These are phyloP conservation scores for Neopestalotiopsis sp. DNA, from an alignment of 2,329 filamentous ascomycete species.

Conservation along the genomic window DNA sequence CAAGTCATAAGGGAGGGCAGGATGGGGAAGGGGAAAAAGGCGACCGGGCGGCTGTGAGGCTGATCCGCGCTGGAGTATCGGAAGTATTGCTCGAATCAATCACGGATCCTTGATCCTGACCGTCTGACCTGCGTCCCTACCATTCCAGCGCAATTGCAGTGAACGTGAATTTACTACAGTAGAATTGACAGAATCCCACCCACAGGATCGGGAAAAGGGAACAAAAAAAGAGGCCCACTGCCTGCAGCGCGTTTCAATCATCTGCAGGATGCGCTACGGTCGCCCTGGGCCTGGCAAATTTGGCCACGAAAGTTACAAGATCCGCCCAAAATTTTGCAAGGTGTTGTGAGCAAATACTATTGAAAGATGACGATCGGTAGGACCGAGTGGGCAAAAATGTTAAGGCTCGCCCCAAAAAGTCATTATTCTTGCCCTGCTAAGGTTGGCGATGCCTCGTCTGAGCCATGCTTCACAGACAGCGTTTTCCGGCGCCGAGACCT, in stretches of 20 bases:
- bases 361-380: not conserved
- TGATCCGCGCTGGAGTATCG: slow-evolving; percentile 13
- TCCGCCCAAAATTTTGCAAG: not conserved
- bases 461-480: slow-evolving; percentile 1
- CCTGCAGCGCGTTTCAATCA: not conserved
- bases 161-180: not conserved
- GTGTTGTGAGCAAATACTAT: not conserved
- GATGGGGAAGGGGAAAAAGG: not conserved
- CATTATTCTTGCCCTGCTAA: not conserved
- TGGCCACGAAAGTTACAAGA: not conserved
- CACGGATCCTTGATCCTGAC: slow-evolving; percentile 13
- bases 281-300: not conserved
- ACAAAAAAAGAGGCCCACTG: not conserved
- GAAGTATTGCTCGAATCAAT: slow-evolving; percentile 12
- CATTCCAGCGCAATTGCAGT: not conserved
- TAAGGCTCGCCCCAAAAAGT: not conserved
- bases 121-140: slow-evolving; percentile 7
- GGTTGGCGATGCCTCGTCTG: not conserved
- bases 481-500: not conserved
- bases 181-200: not conserved
- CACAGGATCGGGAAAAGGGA: not conserved
- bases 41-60: not conserved
- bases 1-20: not conserved
- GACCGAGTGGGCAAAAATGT: not conserved
- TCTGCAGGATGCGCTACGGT: not conserved